Evolutionary conservation across 139 green algal species (phyloP).

Genomic region (Ulvella scutata): DNA sequence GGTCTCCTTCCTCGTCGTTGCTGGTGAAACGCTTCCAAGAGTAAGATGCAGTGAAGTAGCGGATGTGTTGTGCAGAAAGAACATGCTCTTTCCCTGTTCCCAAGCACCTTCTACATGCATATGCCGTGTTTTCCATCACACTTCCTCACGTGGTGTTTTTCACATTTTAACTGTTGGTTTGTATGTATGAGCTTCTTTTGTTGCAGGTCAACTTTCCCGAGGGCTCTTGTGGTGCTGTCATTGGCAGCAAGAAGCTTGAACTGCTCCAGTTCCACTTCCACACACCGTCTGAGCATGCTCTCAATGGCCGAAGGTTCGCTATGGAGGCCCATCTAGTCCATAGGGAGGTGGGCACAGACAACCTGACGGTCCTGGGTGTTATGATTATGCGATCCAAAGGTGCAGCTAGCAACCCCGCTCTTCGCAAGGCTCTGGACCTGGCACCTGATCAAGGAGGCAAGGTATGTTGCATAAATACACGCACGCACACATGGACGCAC

Average conservation of each 20-base stretch:
- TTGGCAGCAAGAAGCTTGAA: constrained; percentile 29
- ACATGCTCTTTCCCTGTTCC: too few species aligned
- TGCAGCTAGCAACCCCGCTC: neutral
- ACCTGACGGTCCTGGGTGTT: neutral
- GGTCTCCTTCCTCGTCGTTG: too few species aligned
- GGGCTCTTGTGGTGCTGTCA: constrained; percentile 16
- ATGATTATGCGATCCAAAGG: neutral
- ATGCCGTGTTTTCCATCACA: neutral
- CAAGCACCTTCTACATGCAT: too few species aligned
- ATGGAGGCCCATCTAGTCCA: constrained; percentile 74
- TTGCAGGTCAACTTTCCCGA: constrained; percentile 33
- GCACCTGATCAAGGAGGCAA: neutral
- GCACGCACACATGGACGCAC: too few species aligned
- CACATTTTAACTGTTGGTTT: neutral
- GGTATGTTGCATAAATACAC: neutral
- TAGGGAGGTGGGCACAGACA: constrained; percentile 2
- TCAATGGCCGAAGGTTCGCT: constrained; percentile 31
- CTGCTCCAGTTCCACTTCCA: constrained; percentile 79
- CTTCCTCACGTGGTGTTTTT: neutral
- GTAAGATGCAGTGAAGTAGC: too few species aligned
- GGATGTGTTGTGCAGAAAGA: too few species aligned
- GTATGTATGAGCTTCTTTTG: neutral
- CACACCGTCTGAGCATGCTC: constrained; percentile 51
- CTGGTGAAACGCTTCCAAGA: too few species aligned
- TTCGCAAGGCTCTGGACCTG: neutral